Percentiles rank a stretch among this genome's conserved stretches.
Evolutionary conservation across 495 filamentous ascomycete genomes (phyloP).

Genomic region (Terfezia boudieri): DNA sequence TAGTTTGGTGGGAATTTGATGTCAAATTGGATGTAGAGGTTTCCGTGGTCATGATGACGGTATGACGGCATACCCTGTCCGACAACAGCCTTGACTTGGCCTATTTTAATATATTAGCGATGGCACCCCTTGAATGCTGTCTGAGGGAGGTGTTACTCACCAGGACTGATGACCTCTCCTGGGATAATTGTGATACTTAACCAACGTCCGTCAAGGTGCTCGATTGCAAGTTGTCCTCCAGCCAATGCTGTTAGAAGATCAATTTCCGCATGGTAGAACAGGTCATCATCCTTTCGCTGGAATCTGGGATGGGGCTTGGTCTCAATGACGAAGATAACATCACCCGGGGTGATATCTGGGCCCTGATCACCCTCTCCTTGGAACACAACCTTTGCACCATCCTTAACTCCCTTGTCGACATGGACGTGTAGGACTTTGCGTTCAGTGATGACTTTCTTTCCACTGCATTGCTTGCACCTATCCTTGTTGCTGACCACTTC

Average conservation of each 20-base stretch:
- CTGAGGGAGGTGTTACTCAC: conserved; percentile 31
- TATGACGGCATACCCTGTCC: conserved; percentile 97
- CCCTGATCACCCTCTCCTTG: conserved; percentile 91
- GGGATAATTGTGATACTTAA: conserved; percentile 73
- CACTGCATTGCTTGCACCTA: conserved; percentile 76
- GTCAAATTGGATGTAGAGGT: conserved; percentile 92
- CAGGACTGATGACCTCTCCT: conserved; percentile 79
- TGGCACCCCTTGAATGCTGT: background rate
- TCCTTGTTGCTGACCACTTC: conserved; percentile 93
- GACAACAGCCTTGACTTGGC: conserved; percentile 76
- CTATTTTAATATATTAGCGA: conserved; percentile 24
- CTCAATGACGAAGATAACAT: conserved; percentile 94
- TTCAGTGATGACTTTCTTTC: conserved; percentile 95
- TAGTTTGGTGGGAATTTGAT: conserved; percentile 77
- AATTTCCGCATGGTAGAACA: conserved; percentile 88
- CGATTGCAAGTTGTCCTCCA: conserved; percentile 68
- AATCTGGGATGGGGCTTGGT: conserved; percentile 92
- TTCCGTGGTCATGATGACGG: conserved; percentile 88
- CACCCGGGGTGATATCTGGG: conserved; percentile 74
- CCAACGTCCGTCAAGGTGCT: conserved; percentile 96
- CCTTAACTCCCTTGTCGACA: conserved; percentile 82
- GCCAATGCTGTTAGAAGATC: conserved; percentile 89
- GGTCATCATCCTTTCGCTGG: conserved; percentile 85
- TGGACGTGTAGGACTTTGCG: conserved; percentile 96
- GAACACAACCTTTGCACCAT: conserved; percentile 89